Evolutionary conservation across 2,329 filamentous ascomycete genomes (phyloP).

Genomic region (Endocalyx cinctus): DNA sequence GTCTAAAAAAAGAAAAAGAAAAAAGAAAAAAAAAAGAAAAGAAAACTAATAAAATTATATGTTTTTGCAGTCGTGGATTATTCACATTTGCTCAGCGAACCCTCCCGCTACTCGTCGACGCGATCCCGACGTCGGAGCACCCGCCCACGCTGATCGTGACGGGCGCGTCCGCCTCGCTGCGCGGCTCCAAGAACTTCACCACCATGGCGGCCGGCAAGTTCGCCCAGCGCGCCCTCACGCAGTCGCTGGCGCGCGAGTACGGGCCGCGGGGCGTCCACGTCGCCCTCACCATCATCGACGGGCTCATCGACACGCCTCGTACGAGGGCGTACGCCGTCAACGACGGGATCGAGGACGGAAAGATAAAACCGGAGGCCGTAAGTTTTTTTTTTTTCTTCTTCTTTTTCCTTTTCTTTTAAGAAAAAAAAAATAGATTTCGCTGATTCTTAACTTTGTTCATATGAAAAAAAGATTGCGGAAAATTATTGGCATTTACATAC

Average conservation of each 20-base stretch:
- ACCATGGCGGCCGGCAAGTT: conserved; percentile 68
- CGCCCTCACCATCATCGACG: conserved; percentile 68
- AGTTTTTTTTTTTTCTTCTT: conserved; percentile 27
- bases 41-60: too few relatives aligned
- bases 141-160: conserved; percentile 72
- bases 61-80: conserved; percentile 58
- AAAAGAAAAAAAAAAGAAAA: too few relatives aligned
- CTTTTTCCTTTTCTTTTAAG: conserved; percentile 1
- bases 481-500: conserved; percentile 71
- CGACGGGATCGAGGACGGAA: conserved; percentile 38
- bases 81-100: conserved; percentile 64
- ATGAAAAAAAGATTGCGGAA: conserved; percentile 59
- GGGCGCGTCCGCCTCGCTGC: conserved; percentile 67
- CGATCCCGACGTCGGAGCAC: conserved; percentile 42
- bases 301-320: conserved; percentile 67
- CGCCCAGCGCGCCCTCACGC: conserved; percentile 61
- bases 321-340: conserved; percentile 47
- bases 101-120: conserved; percentile 60
- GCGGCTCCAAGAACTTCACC: conserved; percentile 58
- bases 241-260: conserved; percentile 68
- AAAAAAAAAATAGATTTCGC: conserved; percentile 1
- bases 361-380: conserved; percentile 63
- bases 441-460: not conserved
- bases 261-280: conserved; percentile 71
- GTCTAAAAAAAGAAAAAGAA: conserved; percentile 3